Evolutionary conservation across 2,329 filamentous ascomycete species (phyloP).

Genomic region (Alternaria infectoria): DNA sequence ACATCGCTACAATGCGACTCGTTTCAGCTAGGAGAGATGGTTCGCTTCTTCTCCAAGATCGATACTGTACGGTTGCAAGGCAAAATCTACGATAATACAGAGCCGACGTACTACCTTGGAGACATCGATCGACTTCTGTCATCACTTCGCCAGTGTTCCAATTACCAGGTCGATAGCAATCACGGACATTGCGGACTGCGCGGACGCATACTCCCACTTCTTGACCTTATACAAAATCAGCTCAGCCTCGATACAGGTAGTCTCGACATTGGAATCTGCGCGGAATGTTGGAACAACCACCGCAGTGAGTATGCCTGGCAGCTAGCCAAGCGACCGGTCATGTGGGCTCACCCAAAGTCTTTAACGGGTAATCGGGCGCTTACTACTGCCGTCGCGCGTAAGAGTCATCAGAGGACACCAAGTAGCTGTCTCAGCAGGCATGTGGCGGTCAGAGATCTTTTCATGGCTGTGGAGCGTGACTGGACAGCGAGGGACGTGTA

Average conservation of each 20-base stretch:
- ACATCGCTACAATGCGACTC: conserved; percentile 75
- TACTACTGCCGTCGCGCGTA: conserved; percentile 17
- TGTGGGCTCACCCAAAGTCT: conserved; percentile 47
- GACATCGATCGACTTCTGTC: conserved; percentile 68
- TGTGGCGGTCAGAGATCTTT: conserved; percentile 45
- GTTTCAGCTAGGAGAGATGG: conserved; percentile 79
- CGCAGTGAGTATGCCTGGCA: conserved; percentile 53
- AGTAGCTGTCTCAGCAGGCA: conserved; percentile 43
- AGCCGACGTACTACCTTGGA: conserved; percentile 60
- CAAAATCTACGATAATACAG: conserved; percentile 49
- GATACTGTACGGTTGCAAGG: conserved; percentile 64
- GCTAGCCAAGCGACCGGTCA: conserved; percentile 52
- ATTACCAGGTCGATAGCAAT: conserved; percentile 76
- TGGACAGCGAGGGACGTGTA: conserved; percentile 34
- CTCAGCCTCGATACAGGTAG: conserved; percentile 43
- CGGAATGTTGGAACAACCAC: conserved; percentile 52
- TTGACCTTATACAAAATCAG: conserved; percentile 65
- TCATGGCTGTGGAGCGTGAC: conserved; percentile 47
- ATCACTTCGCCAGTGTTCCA: conserved; percentile 68
- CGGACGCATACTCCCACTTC: conserved; percentile 67
- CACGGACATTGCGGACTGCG: conserved; percentile 76
- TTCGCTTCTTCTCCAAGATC: conserved; percentile 71
- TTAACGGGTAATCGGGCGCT: conserved; percentile 26
- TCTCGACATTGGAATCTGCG: conserved; percentile 53
- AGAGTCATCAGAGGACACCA: conserved; percentile 29